phyloP scores from a whole-genome alignment of 257 asterid species.

The Gynochthodes officinalis region DNA sequence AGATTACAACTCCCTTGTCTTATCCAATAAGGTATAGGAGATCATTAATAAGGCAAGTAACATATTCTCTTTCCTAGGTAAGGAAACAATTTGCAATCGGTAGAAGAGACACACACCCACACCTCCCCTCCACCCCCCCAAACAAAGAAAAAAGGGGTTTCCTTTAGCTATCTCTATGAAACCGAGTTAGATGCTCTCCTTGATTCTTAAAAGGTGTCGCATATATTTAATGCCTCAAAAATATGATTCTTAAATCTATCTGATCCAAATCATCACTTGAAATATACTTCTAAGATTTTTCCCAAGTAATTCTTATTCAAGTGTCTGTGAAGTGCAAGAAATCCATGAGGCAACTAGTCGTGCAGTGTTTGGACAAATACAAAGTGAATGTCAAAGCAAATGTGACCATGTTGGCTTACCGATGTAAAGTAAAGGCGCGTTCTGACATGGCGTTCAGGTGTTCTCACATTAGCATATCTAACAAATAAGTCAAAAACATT shows the following conservation, averaged over 20 bases:
- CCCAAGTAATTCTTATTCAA: no score
- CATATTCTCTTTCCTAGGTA: no score
- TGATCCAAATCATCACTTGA: background rate
- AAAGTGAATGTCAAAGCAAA: background rate
- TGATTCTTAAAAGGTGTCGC: background rate
- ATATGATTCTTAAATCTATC: background rate
- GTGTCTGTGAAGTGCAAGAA: no score
- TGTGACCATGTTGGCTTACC: conserved; percentile 45
- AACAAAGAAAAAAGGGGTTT: background rate
- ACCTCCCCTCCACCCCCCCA: no score
- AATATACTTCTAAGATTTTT: background rate
- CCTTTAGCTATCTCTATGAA: background rate
- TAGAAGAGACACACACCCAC: no score
- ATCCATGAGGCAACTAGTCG: background rate
- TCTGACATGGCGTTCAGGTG: conserved; percentile 91
- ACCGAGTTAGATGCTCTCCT: background rate
- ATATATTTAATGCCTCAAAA: background rate
- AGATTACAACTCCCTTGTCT: background rate
- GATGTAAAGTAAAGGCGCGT: conserved; percentile 92
- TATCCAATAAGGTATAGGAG: background rate
- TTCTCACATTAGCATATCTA: conserved; percentile 84
- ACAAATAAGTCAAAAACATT: conserved; percentile 19
- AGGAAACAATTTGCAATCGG: background rate
- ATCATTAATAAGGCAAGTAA: background rate
- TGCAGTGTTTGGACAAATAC: background rate